Evolutionary conservation across 257 asterid species (phyloP), one percentile per base, ranked within the genome.

Genomic region (Echites panduratus): DNA sequence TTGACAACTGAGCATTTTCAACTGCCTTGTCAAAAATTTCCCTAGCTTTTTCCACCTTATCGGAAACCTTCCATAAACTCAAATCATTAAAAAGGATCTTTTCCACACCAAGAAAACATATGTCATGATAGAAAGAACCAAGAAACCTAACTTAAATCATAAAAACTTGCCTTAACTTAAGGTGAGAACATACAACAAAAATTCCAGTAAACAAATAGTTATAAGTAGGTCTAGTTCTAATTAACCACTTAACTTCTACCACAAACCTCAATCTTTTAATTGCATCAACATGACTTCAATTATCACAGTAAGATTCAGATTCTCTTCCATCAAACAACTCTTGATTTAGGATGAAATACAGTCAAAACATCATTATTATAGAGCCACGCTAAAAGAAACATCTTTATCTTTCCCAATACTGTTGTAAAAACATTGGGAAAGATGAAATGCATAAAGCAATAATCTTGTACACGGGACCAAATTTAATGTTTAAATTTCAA

Each of bases 1-100:
- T 95, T 44, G 98, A 92, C 85, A 90, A 78, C 64, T 85, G 96
- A 40, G 79, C 84, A 76, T 77, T 84, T 78, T 92, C 98, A 84
- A 89, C 85, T 58, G 92, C 99, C 82, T 67, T 80, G 57, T 85
- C 87, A 74, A 85, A 80, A 71, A 85, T 76, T 53, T 83, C 89
- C 77, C 87, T 73, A 24, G 87, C 80, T 72, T 85, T 83, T 43
- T 83, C 89, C 78, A 81, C 83, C 70, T 85, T 83, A 63, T 86
- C 87, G 81, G 84, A 66, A 44, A 86, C 98, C 98, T 95, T 78
- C 65, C 70, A 70, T 40, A 50, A 70, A 48, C 8, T 8, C 69
- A 64, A 35, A 7, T 20, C 5, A 1, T 20, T 38, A 38, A 26
- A 41, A 64, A 12, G 69, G 16, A 16, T 35, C n/a, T 35, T 63